Percentiles rank a stretch among this genome's conserved stretches.
Conservation (phyloP, 2,329 filamentous ascomycete genomes). For the Boeremia lycopersici region DNA sequence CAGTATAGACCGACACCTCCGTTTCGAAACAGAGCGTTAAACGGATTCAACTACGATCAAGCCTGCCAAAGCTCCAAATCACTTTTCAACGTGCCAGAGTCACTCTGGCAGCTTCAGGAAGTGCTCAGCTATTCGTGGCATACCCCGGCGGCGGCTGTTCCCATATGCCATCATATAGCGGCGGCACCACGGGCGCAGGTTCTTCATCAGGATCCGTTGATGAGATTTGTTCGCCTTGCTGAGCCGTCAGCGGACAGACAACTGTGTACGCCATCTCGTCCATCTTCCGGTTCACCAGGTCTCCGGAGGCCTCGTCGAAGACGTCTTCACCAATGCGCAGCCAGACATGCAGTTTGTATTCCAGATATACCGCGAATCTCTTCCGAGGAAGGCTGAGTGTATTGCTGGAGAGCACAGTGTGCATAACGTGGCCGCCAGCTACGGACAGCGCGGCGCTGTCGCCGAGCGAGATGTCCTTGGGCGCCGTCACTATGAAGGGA, state of each 20-base stretch:
- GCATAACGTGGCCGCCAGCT: constrained; percentile 11
- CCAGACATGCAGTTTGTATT: constrained; percentile 16
- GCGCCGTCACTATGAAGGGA: not conserved
- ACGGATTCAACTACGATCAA: constrained; percentile 1
- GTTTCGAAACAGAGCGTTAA: not conserved
- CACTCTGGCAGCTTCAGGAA: not conserved
- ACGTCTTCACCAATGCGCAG: constrained; percentile 17
- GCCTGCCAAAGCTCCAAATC: not conserved
- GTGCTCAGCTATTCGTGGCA: not conserved
- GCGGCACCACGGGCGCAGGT: not conserved
- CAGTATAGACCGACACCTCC: not conserved
- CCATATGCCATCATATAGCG: constrained; percentile 10
- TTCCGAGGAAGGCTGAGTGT: not conserved
- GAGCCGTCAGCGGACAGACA: constrained; percentile 1
- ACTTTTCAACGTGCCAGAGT: not conserved
- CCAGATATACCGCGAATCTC: constrained; percentile 11
- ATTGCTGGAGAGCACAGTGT: not conserved
- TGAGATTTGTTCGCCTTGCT: not conserved
- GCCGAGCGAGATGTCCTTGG: not conserved
- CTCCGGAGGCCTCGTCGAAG: constrained; percentile 13
- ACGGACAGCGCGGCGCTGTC: constrained; percentile 5
- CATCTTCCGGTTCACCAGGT: constrained; percentile 18
- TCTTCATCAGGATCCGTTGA: not conserved
- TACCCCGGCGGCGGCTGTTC: constrained; percentile 1
- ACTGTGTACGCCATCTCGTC: constrained; percentile 20